These are phyloP conservation scores for Metarhizium humberi DNA, from an alignment of 2,329 filamentous ascomycete species.

Conservation along the genomic window DNA sequence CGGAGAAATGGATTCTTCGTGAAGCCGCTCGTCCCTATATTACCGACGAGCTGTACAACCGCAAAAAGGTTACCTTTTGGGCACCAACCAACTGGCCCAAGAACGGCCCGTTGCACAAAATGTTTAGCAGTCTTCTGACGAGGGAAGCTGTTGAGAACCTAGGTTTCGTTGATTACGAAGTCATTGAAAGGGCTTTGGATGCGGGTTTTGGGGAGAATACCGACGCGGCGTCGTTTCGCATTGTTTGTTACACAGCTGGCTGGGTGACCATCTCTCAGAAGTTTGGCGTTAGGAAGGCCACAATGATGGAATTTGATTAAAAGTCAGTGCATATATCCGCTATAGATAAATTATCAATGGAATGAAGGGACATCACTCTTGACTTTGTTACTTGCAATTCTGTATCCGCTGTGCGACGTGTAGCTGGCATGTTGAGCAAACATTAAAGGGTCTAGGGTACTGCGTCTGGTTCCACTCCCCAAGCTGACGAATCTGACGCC, in stretches of 20 bases:
- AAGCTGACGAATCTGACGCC: too few species aligned
- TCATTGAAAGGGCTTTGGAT: conserved; percentile 23
- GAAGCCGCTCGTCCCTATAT: conserved; percentile 41
- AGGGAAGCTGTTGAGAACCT: conserved; percentile 25
- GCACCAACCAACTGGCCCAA: conserved; percentile 32
- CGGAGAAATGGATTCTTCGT: conserved; percentile 42
- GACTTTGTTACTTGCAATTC: too few species aligned
- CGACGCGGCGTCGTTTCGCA: conserved; percentile 24
- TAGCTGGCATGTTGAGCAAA: too few species aligned
- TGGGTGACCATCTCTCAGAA: conserved; percentile 34
- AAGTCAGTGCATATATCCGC: too few species aligned
- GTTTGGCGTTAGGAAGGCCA: conserved; percentile 30
- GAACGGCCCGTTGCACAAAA: conserved; percentile 32
- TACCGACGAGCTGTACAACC: conserved; percentile 39
- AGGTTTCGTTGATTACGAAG: conserved; percentile 30
- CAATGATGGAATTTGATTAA: too few species aligned
- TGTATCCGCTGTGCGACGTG: too few species aligned
- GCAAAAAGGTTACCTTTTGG: conserved; percentile 40
- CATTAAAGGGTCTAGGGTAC: too few species aligned
- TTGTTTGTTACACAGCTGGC: conserved; percentile 27
- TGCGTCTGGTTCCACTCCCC: too few species aligned
- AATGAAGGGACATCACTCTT: too few species aligned
- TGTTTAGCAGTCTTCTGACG: conserved; percentile 22
- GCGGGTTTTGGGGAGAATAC: conserved; percentile 27
- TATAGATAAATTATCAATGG: too few species aligned